Conservation (phyloP, 495 filamentous ascomycete species). For the Terfezia claveryi region DNA sequence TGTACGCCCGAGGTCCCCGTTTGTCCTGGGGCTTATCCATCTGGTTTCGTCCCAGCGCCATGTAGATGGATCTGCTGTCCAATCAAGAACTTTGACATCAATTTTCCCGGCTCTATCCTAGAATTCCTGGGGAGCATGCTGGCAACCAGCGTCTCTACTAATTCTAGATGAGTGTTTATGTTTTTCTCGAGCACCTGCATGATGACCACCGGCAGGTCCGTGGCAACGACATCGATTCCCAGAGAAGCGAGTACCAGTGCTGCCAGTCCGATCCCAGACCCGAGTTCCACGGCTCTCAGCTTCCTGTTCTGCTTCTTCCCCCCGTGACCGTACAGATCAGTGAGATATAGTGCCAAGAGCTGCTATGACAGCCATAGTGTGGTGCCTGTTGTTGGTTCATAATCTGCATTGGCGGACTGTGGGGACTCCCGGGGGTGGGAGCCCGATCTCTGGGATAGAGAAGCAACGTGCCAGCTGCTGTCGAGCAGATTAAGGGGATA, state of each 20-base stretch:
- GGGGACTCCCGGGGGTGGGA: no score
- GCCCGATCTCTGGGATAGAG: no score
- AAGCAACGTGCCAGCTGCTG: no score
- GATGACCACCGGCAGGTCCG: conserved; percentile 9
- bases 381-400: conserved; percentile 5
- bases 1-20: background rate
- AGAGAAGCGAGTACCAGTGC: conserved; percentile 10
- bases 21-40: background rate
- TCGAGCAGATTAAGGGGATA: background rate
- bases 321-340: conserved; percentile 1
- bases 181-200: conserved; percentile 7
- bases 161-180: conserved; percentile 1
- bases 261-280: conserved; percentile 14
- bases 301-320: background rate
- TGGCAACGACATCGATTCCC: conserved; percentile 16
- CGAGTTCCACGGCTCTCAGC: conserved; percentile 11
- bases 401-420: no score
- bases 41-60: background rate
- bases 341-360: conserved; percentile 11
- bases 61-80: background rate
- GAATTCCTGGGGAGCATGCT: background rate
- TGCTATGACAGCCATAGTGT: conserved; percentile 14
- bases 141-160: background rate
- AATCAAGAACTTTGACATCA: conserved; percentile 9
- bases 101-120: background rate